phyloP scores from a whole-genome alignment of 164 flowering plant species.

The Amborella trichopoda region DNA sequence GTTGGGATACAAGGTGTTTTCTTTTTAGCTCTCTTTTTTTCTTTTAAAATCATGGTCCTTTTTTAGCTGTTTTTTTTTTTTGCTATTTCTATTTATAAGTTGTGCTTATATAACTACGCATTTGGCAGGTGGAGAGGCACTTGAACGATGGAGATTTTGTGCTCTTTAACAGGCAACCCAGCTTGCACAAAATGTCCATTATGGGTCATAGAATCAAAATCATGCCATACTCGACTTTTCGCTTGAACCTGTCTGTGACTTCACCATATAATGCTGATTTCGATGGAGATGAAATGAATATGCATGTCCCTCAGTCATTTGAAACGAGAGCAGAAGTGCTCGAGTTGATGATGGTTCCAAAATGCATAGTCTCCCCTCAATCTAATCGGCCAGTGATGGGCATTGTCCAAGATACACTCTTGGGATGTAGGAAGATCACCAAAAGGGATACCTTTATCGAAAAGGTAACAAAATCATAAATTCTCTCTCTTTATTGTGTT shows the following conservation, averaged over 20 bases:
- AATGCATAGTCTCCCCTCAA: slow-evolving; percentile 97
- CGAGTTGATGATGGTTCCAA: slow-evolving; percentile 99
- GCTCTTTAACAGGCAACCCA: slow-evolving; percentile 93
- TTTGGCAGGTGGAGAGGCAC: slow-evolving; percentile 89
- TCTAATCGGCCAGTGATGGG: slow-evolving; percentile 98
- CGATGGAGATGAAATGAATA: slow-evolving; percentile 99
- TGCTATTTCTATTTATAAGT: neutral
- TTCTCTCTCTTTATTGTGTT: too few relatives aligned
- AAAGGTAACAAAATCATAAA: too few relatives aligned
- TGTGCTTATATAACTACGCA: neutral
- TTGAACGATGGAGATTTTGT: slow-evolving; percentile 94
- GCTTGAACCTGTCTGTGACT: slow-evolving; percentile 89
- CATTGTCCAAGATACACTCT: slow-evolving; percentile 93
- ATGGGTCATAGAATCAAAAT: slow-evolving; percentile 99
- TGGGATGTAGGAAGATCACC: slow-evolving; percentile 94
- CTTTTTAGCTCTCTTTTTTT: neutral
- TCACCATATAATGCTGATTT: slow-evolving; percentile 99
- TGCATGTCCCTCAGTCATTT: slow-evolving; percentile 99
- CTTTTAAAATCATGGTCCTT: neutral
- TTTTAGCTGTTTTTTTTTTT: neutral
- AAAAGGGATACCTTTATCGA: slow-evolving; percentile 95
- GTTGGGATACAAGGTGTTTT: slow-evolving; percentile 84
- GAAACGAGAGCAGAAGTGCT: slow-evolving; percentile 97
- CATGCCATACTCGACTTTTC: slow-evolving; percentile 97
- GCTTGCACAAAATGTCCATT: slow-evolving; percentile 98